Conservation (phyloP, 495 filamentous ascomycete genomes). For the Aspergillus leporis region DNA sequence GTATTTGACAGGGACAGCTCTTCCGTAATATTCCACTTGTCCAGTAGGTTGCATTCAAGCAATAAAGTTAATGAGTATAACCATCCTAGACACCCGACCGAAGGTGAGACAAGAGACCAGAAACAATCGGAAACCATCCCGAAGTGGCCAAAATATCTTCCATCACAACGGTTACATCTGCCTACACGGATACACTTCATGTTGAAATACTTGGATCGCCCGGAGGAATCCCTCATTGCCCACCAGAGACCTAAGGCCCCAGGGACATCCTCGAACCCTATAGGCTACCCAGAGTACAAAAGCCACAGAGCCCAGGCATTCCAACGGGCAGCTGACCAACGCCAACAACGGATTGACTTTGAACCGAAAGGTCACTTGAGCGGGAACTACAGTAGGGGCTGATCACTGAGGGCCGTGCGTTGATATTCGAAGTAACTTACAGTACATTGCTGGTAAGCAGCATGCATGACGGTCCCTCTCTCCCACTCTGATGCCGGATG, state of each 20-base stretch:
- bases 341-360: constrained; percentile 11
- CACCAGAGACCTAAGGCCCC: neutral
- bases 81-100: neutral
- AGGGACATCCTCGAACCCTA: neutral
- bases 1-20: neutral
- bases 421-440: constrained; percentile 13
- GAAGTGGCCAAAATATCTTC: constrained; percentile 6
- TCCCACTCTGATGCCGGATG: neutral
- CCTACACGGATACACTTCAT: neutral
- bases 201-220: neutral
- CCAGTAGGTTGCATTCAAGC: neutral
- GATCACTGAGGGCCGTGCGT: constrained; percentile 41
- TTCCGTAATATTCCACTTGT: neutral
- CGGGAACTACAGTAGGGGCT: constrained; percentile 28
- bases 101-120: neutral
- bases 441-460: constrained; percentile 4
- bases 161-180: constrained; percentile 18
- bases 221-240: neutral
- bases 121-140: constrained; percentile 9
- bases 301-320: neutral
- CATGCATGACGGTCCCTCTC: neutral
- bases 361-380: constrained; percentile 33
- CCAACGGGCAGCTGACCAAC: constrained; percentile 36
- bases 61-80: neutral
- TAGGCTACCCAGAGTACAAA: neutral